Evolutionary conservation across 305 asterid species (phyloP), one percentile per base, ranked within the genome.

Genomic region (Plantago coronopus): DNA sequence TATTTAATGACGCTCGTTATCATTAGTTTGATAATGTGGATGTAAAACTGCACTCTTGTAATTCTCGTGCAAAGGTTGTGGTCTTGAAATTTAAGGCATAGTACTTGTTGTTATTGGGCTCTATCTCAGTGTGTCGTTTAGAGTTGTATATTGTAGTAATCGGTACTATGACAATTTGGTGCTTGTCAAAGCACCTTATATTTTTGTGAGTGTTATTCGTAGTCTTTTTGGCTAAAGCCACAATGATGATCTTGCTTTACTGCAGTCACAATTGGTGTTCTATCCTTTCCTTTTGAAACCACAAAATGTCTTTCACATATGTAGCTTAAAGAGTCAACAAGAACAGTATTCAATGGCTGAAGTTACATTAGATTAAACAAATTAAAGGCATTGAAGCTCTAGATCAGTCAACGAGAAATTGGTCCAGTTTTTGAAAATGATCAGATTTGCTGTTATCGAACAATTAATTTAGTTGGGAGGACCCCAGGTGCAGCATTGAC

Each of bases 401-500:
- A 19, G n/a, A 42, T 2, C 22, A 23, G 18, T 58, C 18, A 27
- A 49, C 12, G 54, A 59, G 21, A 54, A 59, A 44, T 16, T 17
- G 27, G 6, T 27, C 61, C 57, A 17, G 5, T 40, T 38, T 48
- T 0, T 10, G 45, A 11, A 15, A 22, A 6, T 12, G 11, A 38
- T 54, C 50, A 19, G 50, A 54, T 48, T 81, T 77, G 53, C 68
- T 73, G 69, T 79, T 84, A 45, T 68, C 80, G 64, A 87, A 87
- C 15, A 84, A 78, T 72, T 87, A 85, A 31, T 70, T 78, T 14
- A 85, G 71, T 48, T 85, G 79, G 57, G 96, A 85, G 59, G 76
- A 78, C 94, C 96, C 1, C 96, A 94, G 96, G 96, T 8, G 89
- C 89, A 19, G 96, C 94, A 51, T 83, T 89, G 46, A 88, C 94